A percentile compares a stretch with the other conserved stretches of the same genome.
Evolutionary conservation across 2,329 filamentous ascomycete genomes (phyloP).

Genomic region (Ophiosphaerella herpotricha): DNA sequence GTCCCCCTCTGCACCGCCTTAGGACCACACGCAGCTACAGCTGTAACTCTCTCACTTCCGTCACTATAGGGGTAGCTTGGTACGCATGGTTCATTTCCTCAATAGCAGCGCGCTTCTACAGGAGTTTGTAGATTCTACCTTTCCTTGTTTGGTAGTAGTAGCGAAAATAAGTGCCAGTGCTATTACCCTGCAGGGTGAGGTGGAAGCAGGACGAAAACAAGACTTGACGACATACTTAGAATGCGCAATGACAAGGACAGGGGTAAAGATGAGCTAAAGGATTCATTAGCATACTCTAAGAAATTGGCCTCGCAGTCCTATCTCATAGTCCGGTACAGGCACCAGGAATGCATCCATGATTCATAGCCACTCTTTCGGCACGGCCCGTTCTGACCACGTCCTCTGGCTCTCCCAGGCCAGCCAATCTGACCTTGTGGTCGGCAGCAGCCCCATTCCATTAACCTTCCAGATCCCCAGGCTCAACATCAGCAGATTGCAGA

Average conservation of each 20-base stretch:
- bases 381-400: conserved; percentile 44
- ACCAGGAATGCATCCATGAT: not conserved
- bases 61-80: too few relatives aligned
- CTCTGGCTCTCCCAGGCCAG: conserved; percentile 88
- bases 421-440: conserved; percentile 97
- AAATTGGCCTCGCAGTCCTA: not conserved
- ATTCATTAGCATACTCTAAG: not conserved
- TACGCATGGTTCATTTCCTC: too few relatives aligned
- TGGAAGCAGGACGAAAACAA: not conserved
- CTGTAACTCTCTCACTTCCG: too few relatives aligned
- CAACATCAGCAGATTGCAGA: conserved; percentile 82
- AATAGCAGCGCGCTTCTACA: too few relatives aligned
- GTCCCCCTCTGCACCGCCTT: too few relatives aligned
- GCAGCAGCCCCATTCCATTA: conserved; percentile 92
- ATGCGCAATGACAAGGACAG: not conserved
- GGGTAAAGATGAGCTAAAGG: not conserved
- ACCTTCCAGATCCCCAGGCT: conserved; percentile 94
- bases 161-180: too few relatives aligned
- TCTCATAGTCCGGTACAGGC: not conserved
- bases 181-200: too few relatives aligned
- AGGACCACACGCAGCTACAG: too few relatives aligned
- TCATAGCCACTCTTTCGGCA: conserved; percentile 44
- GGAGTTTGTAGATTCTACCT: too few relatives aligned
- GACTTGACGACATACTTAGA: conserved; percentile 1
- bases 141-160: too few relatives aligned